Percentiles rank a stretch among this genome's conserved stretches.
Evolutionary conservation across 2,329 filamentous ascomycete genomes (phyloP).

Genomic region (Trichophaea hybrida): DNA sequence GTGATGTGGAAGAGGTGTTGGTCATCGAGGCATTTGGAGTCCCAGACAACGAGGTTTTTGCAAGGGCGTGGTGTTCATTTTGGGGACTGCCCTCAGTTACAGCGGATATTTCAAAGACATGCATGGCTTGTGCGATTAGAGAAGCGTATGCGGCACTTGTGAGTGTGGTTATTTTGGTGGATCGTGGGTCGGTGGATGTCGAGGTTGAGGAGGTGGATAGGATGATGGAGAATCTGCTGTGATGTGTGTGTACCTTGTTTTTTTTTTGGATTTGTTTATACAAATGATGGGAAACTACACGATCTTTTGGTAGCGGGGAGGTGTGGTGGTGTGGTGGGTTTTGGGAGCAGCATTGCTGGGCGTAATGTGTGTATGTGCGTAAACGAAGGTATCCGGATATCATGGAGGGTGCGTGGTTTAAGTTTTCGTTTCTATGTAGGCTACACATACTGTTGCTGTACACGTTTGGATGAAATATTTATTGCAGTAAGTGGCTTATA

Average conservation of each 20-base stretch:
- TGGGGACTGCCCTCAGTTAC: slow-evolving; percentile 59
- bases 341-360: too few relatives aligned
- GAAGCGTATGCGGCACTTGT: slow-evolving; percentile 62
- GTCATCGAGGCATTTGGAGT: slow-evolving; percentile 61
- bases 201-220: slow-evolving; percentile 34
- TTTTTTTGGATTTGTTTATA: neutral
- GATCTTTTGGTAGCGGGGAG: too few relatives aligned
- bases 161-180: slow-evolving; percentile 53
- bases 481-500: too few relatives aligned
- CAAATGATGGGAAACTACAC: neutral
- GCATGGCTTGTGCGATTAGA: slow-evolving; percentile 58
- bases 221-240: slow-evolving; percentile 17
- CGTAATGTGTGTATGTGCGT: too few relatives aligned
- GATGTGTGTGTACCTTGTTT: neutral
- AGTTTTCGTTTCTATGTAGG: too few relatives aligned
- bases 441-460: too few relatives aligned
- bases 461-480: too few relatives aligned
- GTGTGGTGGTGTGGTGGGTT: too few relatives aligned
- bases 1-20: slow-evolving; percentile 51
- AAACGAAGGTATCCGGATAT: too few relatives aligned
- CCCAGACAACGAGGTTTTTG: slow-evolving; percentile 60
- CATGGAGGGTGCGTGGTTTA: too few relatives aligned
- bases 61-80: slow-evolving; percentile 61
- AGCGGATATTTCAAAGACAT: slow-evolving; percentile 54
- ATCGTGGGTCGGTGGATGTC: slow-evolving; percentile 33